Percentiles rank a stretch among this genome's conserved stretches.
Evolutionary conservation across 371 early-diverging fungal species (phyloP).

Genomic region (Rhizopus microsporus): DNA sequence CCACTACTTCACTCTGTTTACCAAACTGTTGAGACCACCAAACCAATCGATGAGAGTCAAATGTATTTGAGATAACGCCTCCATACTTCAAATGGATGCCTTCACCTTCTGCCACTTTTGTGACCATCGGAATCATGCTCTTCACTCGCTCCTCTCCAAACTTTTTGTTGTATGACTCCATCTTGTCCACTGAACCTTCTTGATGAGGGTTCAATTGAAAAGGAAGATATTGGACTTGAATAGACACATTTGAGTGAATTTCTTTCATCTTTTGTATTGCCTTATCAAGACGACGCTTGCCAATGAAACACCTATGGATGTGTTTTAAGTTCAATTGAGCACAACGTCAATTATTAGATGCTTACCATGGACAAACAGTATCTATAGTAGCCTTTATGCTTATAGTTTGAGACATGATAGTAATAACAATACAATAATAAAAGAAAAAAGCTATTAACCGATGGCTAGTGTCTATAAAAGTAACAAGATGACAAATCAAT

Average conservation of each 20-base stretch:
- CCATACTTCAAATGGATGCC: constrained; percentile 65
- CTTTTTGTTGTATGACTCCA: constrained; percentile 51
- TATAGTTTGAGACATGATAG: constrained; percentile 31
- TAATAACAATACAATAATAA: background rate
- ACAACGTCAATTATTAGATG: background rate
- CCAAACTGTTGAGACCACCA: constrained; percentile 55
- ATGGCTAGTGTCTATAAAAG: background rate
- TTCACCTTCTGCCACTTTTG: constrained; percentile 54
- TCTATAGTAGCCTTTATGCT: constrained; percentile 58
- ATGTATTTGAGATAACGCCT: constrained; percentile 64
- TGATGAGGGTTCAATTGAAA: constrained; percentile 61
- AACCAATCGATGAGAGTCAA: constrained; percentile 72
- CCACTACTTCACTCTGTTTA: constrained; percentile 59
- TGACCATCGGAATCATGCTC: constrained; percentile 51
- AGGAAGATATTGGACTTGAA: constrained; percentile 63
- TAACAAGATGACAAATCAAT: background rate
- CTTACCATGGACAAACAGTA: constrained; percentile 62
- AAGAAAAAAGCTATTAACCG: background rate
- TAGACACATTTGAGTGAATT: constrained; percentile 50
- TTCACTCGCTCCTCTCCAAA: constrained; percentile 58
- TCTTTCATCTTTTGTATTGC: constrained; percentile 55
- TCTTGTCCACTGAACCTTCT: constrained; percentile 22
- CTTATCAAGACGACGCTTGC: constrained; percentile 67
- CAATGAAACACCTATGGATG: constrained; percentile 59
- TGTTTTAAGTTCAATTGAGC: background rate